Base-by-base conservation (phyloP, 2,329 filamentous ascomycete genomes). In the Graphium sp. region DNA sequence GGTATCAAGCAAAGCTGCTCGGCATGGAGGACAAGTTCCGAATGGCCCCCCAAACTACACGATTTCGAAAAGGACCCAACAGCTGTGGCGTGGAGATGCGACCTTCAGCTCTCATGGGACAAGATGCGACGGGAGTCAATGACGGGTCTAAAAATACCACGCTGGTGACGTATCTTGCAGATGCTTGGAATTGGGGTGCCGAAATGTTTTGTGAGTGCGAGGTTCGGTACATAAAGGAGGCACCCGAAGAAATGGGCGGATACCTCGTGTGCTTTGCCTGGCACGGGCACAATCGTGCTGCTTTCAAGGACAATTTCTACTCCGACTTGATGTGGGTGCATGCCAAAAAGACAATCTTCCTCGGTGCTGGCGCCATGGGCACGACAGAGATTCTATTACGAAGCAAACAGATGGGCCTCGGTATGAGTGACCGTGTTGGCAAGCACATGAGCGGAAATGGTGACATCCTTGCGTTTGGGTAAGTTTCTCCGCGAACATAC, bases 131-230 rank as follows among this genome's bases (percentile, higher is more conserved):
- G 0, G 74, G 73, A 1, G 38, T 74, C 33, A 78, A 79, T 37
- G 74, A 79, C 43, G 70, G 70, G 2, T 75, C 68, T 18, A 78
- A 77, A 47, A 75, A 62, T 12, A 73, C 65, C 8, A 75, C 67
- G 0, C 53, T 72, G 2, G 68, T 74, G 21, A 79, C 73, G 1
- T 79, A 79, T 39, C 50, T 79, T 6, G 60, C 67, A 6, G 74
- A 79, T 44, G 72, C 74, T 2, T 78, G 72, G 73, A 74, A 76
- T 39, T 74, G 71, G 69, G 74, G 73, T 7, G 69, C 74, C 9
- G 72, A 79, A 40, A 66, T 79, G 46, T 79, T 79, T 36, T 79
- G 74, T 45, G 62, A 72, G 38, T 72, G 70, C 34, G 71, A 79
- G 43, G 74, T 77, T 2, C 56, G 66, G 24, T 66, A 75, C 39